Base-by-base conservation (phyloP, 768 basidiomycete genomes). In the Clitopilus hobsonii region DNA sequence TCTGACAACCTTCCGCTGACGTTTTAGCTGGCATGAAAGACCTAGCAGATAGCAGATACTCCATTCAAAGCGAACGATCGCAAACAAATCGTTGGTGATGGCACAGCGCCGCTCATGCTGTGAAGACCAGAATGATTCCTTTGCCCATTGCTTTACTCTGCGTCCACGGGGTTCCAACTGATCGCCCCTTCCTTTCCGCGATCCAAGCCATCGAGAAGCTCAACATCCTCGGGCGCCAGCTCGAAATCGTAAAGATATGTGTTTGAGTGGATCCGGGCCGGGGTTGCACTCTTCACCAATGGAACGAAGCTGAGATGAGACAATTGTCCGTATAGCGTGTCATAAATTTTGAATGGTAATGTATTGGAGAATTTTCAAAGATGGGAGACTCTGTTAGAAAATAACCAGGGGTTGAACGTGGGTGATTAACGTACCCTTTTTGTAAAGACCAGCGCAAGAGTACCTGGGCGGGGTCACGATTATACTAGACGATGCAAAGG, bases 361-460 rank as follows among this genome's bases (percentile, higher is more conserved):
- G 32, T 36, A 36, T 36, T 14, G 32, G 8, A 11, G 32, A 36
- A 10, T 36, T 36, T 20, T 23, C 22, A 20, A 20, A 18, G 47
- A n/a, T 38, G 30, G 22, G 23, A 20, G 14, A 16, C 6, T 25
- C 38, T n/a, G 49, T 26, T 36, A n/a, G 16, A 56, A 53, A 54
- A 14, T 14, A 56, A 23, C 30, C 3, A 45, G 23, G n/a, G 48
- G 25, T 6, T 25, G 22, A 24, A 25, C 30, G 18, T 36, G n/a
- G n/a, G n/a, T n/a, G n/a, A 54, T 53, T 47, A 53, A 71, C 81
- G 49, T 61, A 89, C 89, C 85, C 85, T 63, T 80, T 83, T 67
- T 97, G 94, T 30, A 98, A 72, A 25, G 92, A 94, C 91, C 94
- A 97, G 22, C 95, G 82, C 54, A 97, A 72, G 14, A 97, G 79